These are phyloP conservation scores for Rubus idaeus DNA, from an alignment of 306 rosid genomes.

Conservation along the genomic window DNA sequence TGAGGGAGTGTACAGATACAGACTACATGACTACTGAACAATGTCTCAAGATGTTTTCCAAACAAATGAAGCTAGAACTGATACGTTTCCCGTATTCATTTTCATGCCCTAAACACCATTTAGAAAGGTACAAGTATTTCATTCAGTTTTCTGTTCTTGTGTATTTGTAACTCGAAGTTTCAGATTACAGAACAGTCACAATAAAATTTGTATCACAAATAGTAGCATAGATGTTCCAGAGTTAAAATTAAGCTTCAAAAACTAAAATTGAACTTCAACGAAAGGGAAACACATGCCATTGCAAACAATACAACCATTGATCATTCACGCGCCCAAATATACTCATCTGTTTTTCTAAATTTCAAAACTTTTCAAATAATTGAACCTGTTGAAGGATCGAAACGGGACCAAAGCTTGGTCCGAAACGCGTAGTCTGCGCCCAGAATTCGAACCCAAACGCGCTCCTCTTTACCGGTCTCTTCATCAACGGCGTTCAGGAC, in stretches of 20 bases:
- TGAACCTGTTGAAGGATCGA: constrained; percentile 75
- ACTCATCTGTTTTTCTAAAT: background rate
- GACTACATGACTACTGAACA: background rate
- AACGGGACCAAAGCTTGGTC: constrained; percentile 94
- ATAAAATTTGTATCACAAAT: background rate
- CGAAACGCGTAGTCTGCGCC: constrained; percentile 65
- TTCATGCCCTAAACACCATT: background rate
- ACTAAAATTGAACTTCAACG: background rate
- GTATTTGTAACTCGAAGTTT: background rate
- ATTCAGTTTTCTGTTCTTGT: background rate
- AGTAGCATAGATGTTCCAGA: background rate
- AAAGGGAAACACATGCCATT: too few relatives aligned
- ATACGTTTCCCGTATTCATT: background rate
- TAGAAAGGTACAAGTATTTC: background rate
- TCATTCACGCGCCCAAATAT: too few relatives aligned
- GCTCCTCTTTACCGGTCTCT: constrained; percentile 54
- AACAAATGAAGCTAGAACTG: background rate
- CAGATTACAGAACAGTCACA: background rate
- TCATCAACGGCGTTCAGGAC: constrained; percentile 58
- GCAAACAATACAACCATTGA: background rate
- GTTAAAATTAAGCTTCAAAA: background rate
- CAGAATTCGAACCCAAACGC: constrained; percentile 89
- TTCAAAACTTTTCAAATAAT: background rate
- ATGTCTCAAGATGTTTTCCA: too few relatives aligned
- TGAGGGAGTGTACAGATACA: background rate